A percentile compares a stretch with the other conserved stretches of the same genome.
Conservation (phyloP, 345 rosid genomes). For the Theobroma cacao region DNA sequence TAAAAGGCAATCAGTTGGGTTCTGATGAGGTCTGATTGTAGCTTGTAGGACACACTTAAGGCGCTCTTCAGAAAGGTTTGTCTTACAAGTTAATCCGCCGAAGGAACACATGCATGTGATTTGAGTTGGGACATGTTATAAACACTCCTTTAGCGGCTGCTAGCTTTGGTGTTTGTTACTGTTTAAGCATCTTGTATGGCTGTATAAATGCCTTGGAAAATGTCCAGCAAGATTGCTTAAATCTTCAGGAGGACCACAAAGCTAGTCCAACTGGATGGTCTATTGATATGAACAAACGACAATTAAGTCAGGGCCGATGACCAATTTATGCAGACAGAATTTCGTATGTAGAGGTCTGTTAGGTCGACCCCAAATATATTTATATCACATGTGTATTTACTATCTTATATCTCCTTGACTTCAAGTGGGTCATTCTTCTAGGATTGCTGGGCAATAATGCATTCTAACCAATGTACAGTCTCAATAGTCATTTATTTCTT, state of each 20-base stretch:
- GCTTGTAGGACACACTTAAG: background rate
- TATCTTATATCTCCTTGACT: background rate
- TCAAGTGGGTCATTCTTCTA: background rate
- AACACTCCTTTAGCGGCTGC: background rate
- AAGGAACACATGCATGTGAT: background rate
- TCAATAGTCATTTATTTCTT: background rate
- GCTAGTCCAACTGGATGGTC: no score
- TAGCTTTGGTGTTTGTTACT: no score
- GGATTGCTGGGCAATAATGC: background rate
- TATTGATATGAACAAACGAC: no score
- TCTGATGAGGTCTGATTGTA: background rate
- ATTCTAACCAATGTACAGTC: background rate
- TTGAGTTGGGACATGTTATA: background rate
- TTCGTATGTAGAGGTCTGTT: background rate
- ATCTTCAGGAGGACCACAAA: no score
- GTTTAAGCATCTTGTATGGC: background rate
- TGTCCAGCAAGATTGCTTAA: background rate
- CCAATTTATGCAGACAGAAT: no score
- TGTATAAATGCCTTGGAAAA: background rate
- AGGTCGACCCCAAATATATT: background rate
- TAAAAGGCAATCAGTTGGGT: background rate
- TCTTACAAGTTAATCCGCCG: background rate
- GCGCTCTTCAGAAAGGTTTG: background rate
- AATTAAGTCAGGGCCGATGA: no score
- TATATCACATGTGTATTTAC: background rate